phyloP scores from a whole-genome alignment of 148 eudicot genomes.

The Arbutus unedo region DNA sequence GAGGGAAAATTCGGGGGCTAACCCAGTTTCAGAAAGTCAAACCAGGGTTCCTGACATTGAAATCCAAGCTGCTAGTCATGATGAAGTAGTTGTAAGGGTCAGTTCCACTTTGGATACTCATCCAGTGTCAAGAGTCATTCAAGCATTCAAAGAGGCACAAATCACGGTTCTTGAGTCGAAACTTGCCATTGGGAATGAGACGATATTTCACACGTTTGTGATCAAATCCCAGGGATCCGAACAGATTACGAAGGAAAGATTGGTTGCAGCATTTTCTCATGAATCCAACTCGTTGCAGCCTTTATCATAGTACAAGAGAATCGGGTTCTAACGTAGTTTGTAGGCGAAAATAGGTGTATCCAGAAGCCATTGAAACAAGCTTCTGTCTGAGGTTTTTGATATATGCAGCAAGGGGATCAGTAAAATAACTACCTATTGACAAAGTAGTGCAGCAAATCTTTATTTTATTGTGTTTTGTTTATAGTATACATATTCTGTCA shows the following conservation, averaged over 20 bases:
- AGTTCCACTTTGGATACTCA: conserved; percentile 60
- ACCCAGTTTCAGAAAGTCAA: conserved; percentile 33
- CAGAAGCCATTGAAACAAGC: conserved; percentile 15
- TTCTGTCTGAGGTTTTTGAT: conserved; percentile 25
- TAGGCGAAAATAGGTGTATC: conserved; percentile 17
- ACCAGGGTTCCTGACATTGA: conserved; percentile 34
- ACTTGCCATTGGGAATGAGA: conserved; percentile 51
- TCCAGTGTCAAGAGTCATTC: conserved; percentile 60
- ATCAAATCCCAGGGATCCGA: conserved; percentile 57
- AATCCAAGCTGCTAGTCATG: conserved; percentile 35
- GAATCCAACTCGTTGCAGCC: conserved; percentile 37
- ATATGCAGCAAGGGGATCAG: conserved; percentile 21
- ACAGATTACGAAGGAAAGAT: conserved; percentile 64
- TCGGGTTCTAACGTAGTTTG: conserved; percentile 13
- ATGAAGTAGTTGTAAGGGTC: conserved; percentile 62
- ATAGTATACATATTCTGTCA: conserved; percentile 33
- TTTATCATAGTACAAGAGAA: conserved; percentile 27
- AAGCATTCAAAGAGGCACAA: conserved; percentile 56
- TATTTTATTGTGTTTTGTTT: conserved; percentile 20
- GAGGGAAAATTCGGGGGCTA: conserved; percentile 37
- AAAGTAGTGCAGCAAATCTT: conserved; percentile 22
- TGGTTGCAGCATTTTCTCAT: conserved; percentile 50
- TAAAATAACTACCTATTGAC: conserved; percentile 22
- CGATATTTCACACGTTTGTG: conserved; percentile 66
- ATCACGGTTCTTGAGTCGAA: conserved; percentile 54